These are phyloP conservation scores for Geranium brycei DNA, from an alignment of 345 rosid species.

Conservation along the genomic window DNA sequence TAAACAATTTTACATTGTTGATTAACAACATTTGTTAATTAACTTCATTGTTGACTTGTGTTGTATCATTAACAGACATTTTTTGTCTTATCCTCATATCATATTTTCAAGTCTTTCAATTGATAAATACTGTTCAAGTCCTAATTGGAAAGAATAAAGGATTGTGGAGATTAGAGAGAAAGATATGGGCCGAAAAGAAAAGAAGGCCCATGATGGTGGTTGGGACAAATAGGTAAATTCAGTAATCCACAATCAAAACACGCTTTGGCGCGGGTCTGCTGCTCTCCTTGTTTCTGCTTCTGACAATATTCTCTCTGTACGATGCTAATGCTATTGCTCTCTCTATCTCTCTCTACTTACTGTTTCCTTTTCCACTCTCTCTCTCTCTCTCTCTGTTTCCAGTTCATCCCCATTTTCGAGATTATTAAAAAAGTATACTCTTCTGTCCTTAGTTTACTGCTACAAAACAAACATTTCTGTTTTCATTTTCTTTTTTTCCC, in stretches of 20 bases:
- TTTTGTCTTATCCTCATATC: no score
- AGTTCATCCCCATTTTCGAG: not conserved
- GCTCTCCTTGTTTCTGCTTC: conserved; percentile 8
- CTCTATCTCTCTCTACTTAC: not conserved
- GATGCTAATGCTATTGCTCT: conserved; percentile 7
- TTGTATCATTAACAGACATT: no score
- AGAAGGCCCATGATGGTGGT: no score
- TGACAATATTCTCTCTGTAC: conserved; percentile 73
- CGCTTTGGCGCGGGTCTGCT: conserved; percentile 7
- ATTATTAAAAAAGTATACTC: not conserved
- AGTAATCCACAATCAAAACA: not conserved
- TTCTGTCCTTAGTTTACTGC: not conserved
- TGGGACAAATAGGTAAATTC: not conserved
- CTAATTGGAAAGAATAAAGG: no score
- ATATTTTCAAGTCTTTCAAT: no score
- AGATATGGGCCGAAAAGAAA: no score
- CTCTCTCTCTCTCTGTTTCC: not conserved
- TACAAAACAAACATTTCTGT: not conserved
- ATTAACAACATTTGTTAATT: not conserved
- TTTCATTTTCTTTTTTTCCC: not conserved
- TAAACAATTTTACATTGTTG: not conserved
- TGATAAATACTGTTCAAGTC: no score
- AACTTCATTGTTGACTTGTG: no score
- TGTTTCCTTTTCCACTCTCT: conserved; percentile 3
- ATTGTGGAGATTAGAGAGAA: no score